Evolutionary conservation across 345 rosid species (phyloP).

Genomic region (Euphorbia lathyris): DNA sequence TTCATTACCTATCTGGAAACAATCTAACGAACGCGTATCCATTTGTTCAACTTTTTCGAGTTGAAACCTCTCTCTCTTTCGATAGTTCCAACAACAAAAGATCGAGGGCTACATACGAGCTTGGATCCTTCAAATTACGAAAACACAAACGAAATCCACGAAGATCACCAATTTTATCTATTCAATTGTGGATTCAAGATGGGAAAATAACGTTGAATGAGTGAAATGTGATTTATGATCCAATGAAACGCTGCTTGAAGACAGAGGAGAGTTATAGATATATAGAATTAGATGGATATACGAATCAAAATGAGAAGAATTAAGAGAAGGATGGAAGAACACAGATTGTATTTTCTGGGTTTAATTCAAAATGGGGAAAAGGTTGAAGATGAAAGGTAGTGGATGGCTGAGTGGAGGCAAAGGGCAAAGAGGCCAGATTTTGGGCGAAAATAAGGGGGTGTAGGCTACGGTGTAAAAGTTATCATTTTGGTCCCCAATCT

Average conservation of each 20-base stretch:
- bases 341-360: background rate
- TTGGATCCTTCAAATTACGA: constrained; percentile 4
- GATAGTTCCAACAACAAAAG: background rate
- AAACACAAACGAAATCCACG: constrained; percentile 10
- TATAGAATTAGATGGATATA: background rate
- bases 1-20: background rate
- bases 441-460: too few species aligned
- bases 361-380: background rate
- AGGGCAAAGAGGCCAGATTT: background rate
- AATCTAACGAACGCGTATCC: background rate
- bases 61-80: background rate
- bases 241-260: background rate
- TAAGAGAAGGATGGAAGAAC: background rate
- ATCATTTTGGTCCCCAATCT: too few species aligned
- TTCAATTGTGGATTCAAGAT: background rate
- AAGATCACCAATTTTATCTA: background rate
- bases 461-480: too few species aligned
- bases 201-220: background rate
- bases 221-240: background rate
- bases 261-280: background rate
- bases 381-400: background rate
- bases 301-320: background rate
- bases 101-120: constrained; percentile 1
- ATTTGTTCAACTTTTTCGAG: background rate
- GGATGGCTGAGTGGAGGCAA: background rate